Evolutionary conservation across 257 asterid genomes (phyloP).

Genomic region (Pogostemon cablin): DNA sequence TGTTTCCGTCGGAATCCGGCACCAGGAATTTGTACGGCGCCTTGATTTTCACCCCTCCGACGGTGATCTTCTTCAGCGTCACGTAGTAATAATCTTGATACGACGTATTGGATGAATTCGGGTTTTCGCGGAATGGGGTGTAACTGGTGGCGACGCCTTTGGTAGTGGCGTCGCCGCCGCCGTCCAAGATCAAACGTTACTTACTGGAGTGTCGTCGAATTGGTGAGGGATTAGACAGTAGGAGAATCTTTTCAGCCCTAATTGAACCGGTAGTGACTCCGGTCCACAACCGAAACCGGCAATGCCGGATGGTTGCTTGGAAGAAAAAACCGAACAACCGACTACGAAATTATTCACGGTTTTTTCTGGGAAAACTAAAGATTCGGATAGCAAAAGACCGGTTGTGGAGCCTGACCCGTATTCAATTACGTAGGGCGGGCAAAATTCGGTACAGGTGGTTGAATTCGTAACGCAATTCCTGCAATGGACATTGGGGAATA

Average conservation of each 20-base stretch:
- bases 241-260: slow-evolving; percentile 51
- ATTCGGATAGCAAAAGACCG: slow-evolving; percentile 50
- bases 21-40: slow-evolving; percentile 47
- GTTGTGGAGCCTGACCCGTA: slow-evolving; percentile 57
- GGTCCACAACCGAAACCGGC: slow-evolving; percentile 65
- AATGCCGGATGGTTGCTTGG: slow-evolving; percentile 49
- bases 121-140: slow-evolving; percentile 51
- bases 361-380: slow-evolving; percentile 29
- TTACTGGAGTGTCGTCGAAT: slow-evolving; percentile 49
- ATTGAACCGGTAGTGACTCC: slow-evolving; percentile 53
- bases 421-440: slow-evolving; percentile 48
- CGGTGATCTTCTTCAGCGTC: slow-evolving; percentile 46
- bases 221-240: slow-evolving; percentile 55
- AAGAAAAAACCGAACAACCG: slow-evolving; percentile 53
- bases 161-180: slow-evolving; percentile 7
- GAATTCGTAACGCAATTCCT: slow-evolving; percentile 29
- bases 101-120: slow-evolving; percentile 28
- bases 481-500: slow-evolving; percentile 41
- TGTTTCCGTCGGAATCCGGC: slow-evolving; percentile 49
- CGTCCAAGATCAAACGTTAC: slow-evolving; percentile 40
- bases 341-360: slow-evolving; percentile 36
- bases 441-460: slow-evolving; percentile 33
- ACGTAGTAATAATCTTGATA: slow-evolving; percentile 51
- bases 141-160: slow-evolving; percentile 22
- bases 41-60: slow-evolving; percentile 51